A percentile compares a stretch with the other conserved stretches of the same genome.
These are phyloP conservation scores for Solanum ossicruentum DNA, from an alignment of 257 asterid genomes.

Conservation along the genomic window DNA sequence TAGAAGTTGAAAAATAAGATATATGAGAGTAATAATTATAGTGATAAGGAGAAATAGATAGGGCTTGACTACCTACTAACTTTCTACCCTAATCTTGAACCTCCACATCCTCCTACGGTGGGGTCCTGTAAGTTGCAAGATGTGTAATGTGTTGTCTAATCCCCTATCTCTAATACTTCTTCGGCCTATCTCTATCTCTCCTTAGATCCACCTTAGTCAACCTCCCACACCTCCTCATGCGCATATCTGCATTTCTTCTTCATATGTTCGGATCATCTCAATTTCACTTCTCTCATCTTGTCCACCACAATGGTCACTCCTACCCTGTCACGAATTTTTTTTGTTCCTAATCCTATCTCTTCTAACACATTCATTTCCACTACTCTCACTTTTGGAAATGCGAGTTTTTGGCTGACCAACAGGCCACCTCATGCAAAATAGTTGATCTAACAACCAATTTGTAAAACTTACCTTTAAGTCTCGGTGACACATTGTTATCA, in stretches of 20 bases:
- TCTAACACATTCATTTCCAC: background rate
- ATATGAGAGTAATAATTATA: too few species aligned
- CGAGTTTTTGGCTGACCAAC: background rate
- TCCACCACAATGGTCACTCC: background rate
- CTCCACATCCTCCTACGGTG: background rate
- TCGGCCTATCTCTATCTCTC: background rate
- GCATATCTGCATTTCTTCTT: background rate
- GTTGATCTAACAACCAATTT: background rate
- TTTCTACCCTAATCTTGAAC: background rate
- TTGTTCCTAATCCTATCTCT: background rate
- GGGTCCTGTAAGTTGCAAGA: background rate
- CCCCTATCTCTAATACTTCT: background rate
- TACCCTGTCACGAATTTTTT: background rate
- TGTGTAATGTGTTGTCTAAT: background rate
- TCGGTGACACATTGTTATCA: background rate
- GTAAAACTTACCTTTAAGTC: background rate
- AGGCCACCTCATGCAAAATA: background rate
- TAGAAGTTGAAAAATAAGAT: background rate
- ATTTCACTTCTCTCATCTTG: background rate
- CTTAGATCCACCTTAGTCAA: background rate
- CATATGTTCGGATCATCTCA: background rate
- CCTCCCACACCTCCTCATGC: background rate
- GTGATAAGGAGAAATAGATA: background rate
- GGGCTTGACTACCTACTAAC: background rate
- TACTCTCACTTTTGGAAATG: background rate